A percentile compares a stretch with the other conserved stretches of the same genome.
Evolutionary conservation across 2,329 filamentous ascomycete species (phyloP).

Genomic region (Decorospora gaudefroyi): DNA sequence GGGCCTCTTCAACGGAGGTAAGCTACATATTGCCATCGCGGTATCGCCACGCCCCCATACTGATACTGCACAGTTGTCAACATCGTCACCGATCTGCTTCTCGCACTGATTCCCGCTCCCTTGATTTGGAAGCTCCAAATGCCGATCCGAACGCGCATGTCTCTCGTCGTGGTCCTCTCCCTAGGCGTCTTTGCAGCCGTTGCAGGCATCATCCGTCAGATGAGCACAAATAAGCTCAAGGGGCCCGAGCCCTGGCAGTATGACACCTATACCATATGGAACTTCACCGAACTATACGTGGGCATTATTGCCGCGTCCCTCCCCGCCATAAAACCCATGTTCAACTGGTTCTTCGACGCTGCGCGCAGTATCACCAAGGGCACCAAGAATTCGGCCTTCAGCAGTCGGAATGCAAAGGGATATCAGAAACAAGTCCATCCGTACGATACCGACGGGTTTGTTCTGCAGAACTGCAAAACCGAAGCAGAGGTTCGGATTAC

Average conservation of each 20-base stretch:
- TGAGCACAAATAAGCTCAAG: conserved; percentile 45
- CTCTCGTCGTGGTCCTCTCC: conserved; percentile 44
- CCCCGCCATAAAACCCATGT: no score
- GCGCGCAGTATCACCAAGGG: no score
- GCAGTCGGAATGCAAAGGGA: no score
- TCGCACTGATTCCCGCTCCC: conserved; percentile 51
- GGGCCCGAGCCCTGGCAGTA: conserved; percentile 47
- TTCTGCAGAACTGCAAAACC: no score
- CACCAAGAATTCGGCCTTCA: no score
- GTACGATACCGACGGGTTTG: no score
- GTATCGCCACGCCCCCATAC: neutral
- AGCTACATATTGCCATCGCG: conserved; percentile 4
- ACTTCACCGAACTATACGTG: no score
- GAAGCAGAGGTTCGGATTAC: no score
- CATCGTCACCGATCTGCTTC: conserved; percentile 49
- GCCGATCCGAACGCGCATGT: conserved; percentile 50
- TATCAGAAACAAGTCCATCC: no score
- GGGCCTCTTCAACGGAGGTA: conserved; percentile 55
- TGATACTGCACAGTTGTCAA: conserved; percentile 36
- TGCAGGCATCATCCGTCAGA: conserved; percentile 52
- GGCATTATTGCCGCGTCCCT: no score
- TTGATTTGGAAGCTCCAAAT: conserved; percentile 52
- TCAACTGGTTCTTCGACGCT: no score
- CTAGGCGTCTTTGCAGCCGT: conserved; percentile 51
- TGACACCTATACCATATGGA: no score